phyloP scores from a whole-genome alignment of 164 flowering plant genomes.

The Santalum album region DNA sequence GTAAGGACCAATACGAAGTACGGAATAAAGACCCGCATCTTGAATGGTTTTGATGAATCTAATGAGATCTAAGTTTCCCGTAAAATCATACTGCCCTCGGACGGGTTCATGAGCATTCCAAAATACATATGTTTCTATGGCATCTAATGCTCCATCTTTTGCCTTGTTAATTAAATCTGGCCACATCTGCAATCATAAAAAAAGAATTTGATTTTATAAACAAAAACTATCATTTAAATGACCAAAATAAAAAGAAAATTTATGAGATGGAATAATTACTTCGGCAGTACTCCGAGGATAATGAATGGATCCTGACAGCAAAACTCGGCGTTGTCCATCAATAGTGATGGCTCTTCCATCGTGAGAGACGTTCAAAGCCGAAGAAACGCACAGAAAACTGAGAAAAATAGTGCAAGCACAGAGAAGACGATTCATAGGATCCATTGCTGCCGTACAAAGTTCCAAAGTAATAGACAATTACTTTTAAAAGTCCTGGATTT shows the following conservation, averaged over 20 bases:
- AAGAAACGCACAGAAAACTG: too few relatives aligned
- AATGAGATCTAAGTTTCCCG: conserved; percentile 42
- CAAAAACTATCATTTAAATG: too few relatives aligned
- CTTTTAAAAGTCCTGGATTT: too few relatives aligned
- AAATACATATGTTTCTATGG: conserved; percentile 48
- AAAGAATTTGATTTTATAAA: too few relatives aligned
- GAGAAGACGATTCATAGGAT: too few relatives aligned
- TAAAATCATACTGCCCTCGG: conserved; percentile 53
- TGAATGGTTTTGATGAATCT: conserved; percentile 53
- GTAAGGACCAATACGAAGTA: conserved; percentile 70
- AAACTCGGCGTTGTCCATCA: conserved; percentile 20
- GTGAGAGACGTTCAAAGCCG: too few relatives aligned
- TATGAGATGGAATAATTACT: conserved; percentile 6
- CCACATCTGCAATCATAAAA: conserved; percentile 36
- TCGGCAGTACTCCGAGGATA: conserved; percentile 34
- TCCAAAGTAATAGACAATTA: too few relatives aligned
- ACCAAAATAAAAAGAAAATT: too few relatives aligned
- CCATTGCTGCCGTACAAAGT: too few relatives aligned
- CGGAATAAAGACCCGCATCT: conserved; percentile 44
- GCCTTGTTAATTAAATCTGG: conserved; percentile 40
- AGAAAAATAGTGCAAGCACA: too few relatives aligned
- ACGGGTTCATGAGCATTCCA: conserved; percentile 53
- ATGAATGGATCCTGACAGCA: conserved; percentile 31
- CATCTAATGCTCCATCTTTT: conserved; percentile 49
- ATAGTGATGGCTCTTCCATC: conserved; percentile 33